Evolutionary conservation across 257 asterid species (phyloP), one percentile per base, ranked within the genome.

Genomic region (Cinchona pubescens): DNA sequence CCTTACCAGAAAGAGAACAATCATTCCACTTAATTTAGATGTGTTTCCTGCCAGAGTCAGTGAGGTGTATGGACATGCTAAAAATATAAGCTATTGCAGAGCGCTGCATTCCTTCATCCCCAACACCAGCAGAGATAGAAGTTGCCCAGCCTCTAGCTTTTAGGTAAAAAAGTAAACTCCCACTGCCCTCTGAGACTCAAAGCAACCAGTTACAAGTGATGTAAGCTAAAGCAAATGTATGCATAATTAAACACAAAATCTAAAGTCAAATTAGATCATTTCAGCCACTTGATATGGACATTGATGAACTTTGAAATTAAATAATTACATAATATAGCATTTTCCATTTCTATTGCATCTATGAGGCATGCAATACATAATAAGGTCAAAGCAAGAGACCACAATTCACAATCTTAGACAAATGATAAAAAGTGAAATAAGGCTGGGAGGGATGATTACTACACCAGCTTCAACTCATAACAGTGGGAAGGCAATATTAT

Each of bases 31-130:
- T n/a, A n/a, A n/a, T n/a, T n/a, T n/a, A n/a, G n/a, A n/a, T n/a
- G n/a, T n/a, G n/a, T n/a, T n/a, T n/a, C n/a, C n/a, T n/a, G n/a
- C 99, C 99, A 72, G 88, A 81, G 85, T 91, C 97, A 34, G 98
- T 95, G 68, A 95, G 92, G 87, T 90, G 91, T 76, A 95, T 83
- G 76, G 98, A 91, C 96, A 95, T 89, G 88, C 86, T 88, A 88
- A 95, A 95, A 51, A 95, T 82, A 84, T 91, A 92, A 51, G 98
- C 96, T 58, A 92, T 71, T 72, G 96, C 83, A 59, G 98, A 90
- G 49, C 96, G 91, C 68, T 81, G 79, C 96, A 95, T 85, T 75
- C 98, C 99, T 72, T 95, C 98, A 76, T 94, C 97, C 74, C 91
- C 88, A 79, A 94, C 96, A 79, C 99, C 99, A 83, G 99, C 98